A percentile compares a stretch with the other conserved stretches of the same genome.
Conservation (phyloP, 306 rosid genomes). For the Cucumis cinereus region DNA sequence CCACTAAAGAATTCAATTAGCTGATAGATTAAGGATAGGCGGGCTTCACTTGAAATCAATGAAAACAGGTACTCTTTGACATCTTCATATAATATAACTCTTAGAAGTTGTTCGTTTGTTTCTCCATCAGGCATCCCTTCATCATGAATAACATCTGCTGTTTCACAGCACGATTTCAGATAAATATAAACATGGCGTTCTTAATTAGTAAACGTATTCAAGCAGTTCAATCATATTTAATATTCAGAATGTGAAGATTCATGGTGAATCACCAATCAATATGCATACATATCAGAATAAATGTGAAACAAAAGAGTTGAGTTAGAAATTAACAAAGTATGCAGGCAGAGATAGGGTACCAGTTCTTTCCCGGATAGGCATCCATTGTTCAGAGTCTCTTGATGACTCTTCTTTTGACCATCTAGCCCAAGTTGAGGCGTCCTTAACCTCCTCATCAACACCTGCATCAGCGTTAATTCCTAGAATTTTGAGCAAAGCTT, state of each 20-base stretch:
- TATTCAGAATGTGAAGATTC: not conserved
- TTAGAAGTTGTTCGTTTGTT: conserved; percentile 58
- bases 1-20: conserved; percentile 82
- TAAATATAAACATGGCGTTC: conserved; percentile 6
- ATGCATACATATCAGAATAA: not conserved
- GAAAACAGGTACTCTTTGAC: conserved; percentile 73
- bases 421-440: conserved; percentile 59
- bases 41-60: conserved; percentile 67
- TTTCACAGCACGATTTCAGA: conserved; percentile 17
- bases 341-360: conserved; percentile 18
- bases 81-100: conserved; percentile 73
- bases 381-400: conserved; percentile 86
- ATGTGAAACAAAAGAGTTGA: not conserved
- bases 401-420: conserved; percentile 86
- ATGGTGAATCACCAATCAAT: too few relatives aligned
- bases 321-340: not conserved
- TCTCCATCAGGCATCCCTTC: conserved; percentile 34
- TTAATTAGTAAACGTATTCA: conserved; percentile 5
- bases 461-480: conserved; percentile 66
- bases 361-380: conserved; percentile 53
- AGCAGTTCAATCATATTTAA: not conserved
- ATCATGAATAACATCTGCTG: conserved; percentile 27
- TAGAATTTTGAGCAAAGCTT: conserved; percentile 63
- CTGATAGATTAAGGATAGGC: conserved; percentile 51
- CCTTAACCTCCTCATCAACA: conserved; percentile 52